Evolutionary conservation across 345 rosid species (phyloP), one percentile per base, ranked within the genome.

Genomic region (Eucalyptus decipiens): DNA sequence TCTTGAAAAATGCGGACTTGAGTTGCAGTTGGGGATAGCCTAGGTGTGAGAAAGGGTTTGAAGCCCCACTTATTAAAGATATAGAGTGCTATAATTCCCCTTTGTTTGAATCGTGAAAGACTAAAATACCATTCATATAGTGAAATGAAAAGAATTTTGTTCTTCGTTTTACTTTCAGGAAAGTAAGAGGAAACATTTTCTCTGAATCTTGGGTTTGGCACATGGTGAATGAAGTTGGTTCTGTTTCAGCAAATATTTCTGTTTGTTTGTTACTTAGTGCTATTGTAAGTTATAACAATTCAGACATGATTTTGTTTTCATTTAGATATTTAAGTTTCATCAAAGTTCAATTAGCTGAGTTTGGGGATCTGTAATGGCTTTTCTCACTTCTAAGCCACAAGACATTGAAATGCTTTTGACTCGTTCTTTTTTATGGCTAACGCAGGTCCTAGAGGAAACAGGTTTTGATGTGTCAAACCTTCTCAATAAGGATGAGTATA

Each of bases 401-500:
- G 56, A 28, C 19, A 48, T n/a, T 2, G 16, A 43, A 23, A 30
- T 72, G 47, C 30, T 76, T 14, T 51, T 69, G 80, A 47, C 28
- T 26, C 5, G 9, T 51, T 49, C 54, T 85, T n/a, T 87, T 90
- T 17, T 56, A n/a, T 90, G 86, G 56, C 85, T 90, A 89, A 85
- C 89, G 49, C 94, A 98, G 99, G 99, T 98, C 80, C 91, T 94
- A 87, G 99, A 98, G 90, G 99, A 98, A 93, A 96, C 99, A 5
- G 99, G 99, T 62, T 97, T 98, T 88, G 99, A 98, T 92, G 95
- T 97, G 87, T 94, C 97, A 86, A 92, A 94, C 88, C 95, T 96
- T 90, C 96, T 97, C 87, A 94, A 97, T 91, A 95, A 94, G 91
- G 95, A 97, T 89, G 98, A 96, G 69, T 94, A 93, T 90, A 96